Conservation (phyloP, 2,329 filamentous ascomycete species). For the Alternaria ventricosa region DNA sequence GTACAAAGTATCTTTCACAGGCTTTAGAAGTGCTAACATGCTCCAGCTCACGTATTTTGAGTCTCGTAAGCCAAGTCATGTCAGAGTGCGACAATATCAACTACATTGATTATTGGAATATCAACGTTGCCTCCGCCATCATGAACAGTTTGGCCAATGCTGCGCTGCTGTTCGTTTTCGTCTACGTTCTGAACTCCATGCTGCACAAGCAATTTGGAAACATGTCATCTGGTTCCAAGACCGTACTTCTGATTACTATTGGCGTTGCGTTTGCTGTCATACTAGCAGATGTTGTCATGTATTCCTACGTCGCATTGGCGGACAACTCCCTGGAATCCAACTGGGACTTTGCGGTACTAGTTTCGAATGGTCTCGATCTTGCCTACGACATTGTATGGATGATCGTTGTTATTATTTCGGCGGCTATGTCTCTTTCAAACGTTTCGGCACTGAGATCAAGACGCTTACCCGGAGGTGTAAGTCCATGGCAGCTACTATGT, state of each 20-base stretch:
- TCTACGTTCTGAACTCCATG: slow-evolving; percentile 33
- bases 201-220: slow-evolving; percentile 26
- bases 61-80: slow-evolving; percentile 20
- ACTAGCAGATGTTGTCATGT: slow-evolving; percentile 14
- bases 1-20: not conserved
- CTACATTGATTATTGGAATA: slow-evolving; percentile 3
- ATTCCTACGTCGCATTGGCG: slow-evolving; percentile 16
- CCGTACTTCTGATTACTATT: slow-evolving; percentile 16
- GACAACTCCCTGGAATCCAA: not conserved
- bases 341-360: not conserved
- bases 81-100: slow-evolving; percentile 14
- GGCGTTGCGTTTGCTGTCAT: slow-evolving; percentile 31
- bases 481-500: not conserved
- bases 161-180: slow-evolving; percentile 30
- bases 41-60: slow-evolving; percentile 9
- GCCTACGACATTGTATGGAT: slow-evolving; percentile 28
- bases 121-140: slow-evolving; percentile 22
- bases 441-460: slow-evolving; percentile 24
- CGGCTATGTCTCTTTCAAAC: slow-evolving; percentile 17
- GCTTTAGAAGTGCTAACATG: not conserved
- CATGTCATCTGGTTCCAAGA: slow-evolving; percentile 14
- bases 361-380: slow-evolving; percentile 3
- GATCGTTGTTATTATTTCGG: slow-evolving; percentile 21
- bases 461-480: slow-evolving; percentile 23
- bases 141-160: slow-evolving; percentile 29